Evolutionary conservation across 768 basidiomycete genomes (phyloP).

Genomic region (Naganishia vishniacii): DNA sequence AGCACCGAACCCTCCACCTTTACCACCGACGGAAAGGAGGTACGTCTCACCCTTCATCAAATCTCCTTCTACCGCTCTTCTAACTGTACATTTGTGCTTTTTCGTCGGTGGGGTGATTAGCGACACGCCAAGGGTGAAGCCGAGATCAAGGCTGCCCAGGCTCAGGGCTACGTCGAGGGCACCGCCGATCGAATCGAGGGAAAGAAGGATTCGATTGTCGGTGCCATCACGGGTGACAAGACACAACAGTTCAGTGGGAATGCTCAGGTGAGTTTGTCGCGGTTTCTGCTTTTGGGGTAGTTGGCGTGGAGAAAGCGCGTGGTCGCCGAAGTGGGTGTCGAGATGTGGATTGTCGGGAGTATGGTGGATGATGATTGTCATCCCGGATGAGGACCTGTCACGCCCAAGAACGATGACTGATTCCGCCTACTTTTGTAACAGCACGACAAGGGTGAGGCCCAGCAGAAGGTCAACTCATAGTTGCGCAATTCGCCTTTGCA

Average conservation of each 20-base stretch:
- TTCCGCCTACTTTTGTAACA: not conserved
- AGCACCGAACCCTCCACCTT: conserved; percentile 40
- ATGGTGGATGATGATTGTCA: too few species aligned
- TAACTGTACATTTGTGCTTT: too few species aligned
- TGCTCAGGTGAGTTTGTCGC: conserved; percentile 29
- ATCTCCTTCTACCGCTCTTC: not conserved
- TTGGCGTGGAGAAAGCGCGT: too few species aligned
- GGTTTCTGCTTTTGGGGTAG: not conserved
- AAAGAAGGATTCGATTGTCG: conserved; percentile 46
- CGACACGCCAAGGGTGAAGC: conserved; percentile 47
- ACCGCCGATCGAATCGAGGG: conserved; percentile 43
- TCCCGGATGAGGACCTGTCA: too few species aligned
- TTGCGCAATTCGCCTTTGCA: not conserved
- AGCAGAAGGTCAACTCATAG: conserved; percentile 32
- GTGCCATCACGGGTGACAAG: conserved; percentile 46
- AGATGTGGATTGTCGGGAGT: too few species aligned
- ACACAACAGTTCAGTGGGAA: conserved; percentile 43
- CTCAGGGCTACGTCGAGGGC: conserved; percentile 46
- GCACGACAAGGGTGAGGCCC: conserved; percentile 30
- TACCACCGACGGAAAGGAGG: conserved; percentile 43
- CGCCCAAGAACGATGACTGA: not conserved
- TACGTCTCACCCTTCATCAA: not conserved
- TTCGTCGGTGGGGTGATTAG: too few species aligned
- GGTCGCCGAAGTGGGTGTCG: too few species aligned
- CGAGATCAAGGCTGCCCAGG: conserved; percentile 47